phyloP scores from a whole-genome alignment of 805 yeast genomes.

The Pichia deserticola region DNA sequence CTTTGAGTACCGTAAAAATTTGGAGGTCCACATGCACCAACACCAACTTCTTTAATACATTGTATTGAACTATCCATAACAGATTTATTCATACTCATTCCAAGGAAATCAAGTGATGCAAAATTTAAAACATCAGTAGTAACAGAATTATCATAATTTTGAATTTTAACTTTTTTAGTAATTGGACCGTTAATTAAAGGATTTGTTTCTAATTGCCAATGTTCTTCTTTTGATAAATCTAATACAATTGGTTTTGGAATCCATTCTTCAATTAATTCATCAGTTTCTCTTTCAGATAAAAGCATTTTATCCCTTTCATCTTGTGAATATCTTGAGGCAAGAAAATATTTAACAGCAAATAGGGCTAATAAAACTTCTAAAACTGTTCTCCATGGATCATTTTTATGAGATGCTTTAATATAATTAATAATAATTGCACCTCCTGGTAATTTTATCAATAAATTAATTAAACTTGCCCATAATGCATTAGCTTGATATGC shows the following conservation, averaged over 20 bases:
- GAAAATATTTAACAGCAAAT: conserved; percentile 78
- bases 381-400: conserved; percentile 87
- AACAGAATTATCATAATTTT: conserved; percentile 17
- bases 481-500: conserved; percentile 20
- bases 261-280: conserved; percentile 86
- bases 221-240: conserved; percentile 41
- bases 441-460: conserved; percentile 39
- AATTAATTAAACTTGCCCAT: conserved; percentile 20
- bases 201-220: conserved; percentile 54
- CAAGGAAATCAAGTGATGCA: conserved; percentile 65
- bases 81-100: conserved; percentile 42
- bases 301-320: conserved; percentile 64
- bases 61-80: conserved; percentile 48
- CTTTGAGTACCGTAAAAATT: conserved; percentile 96
- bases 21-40: conserved; percentile 98
- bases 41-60: conserved; percentile 68
- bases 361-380: conserved; percentile 70
- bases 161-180: conserved; percentile 25
- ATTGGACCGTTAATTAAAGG: conserved; percentile 59
- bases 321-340: conserved; percentile 69
- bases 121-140: conserved; percentile 48
- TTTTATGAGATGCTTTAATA: conserved; percentile 77
- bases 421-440: conserved; percentile 58
- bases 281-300: conserved; percentile 57
- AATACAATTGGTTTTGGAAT: conserved; percentile 76